Percentiles rank a stretch among this genome's conserved stretches.
Conservation (phyloP, 2,329 filamentous ascomycete species). For the Penicillium sp. region DNA sequence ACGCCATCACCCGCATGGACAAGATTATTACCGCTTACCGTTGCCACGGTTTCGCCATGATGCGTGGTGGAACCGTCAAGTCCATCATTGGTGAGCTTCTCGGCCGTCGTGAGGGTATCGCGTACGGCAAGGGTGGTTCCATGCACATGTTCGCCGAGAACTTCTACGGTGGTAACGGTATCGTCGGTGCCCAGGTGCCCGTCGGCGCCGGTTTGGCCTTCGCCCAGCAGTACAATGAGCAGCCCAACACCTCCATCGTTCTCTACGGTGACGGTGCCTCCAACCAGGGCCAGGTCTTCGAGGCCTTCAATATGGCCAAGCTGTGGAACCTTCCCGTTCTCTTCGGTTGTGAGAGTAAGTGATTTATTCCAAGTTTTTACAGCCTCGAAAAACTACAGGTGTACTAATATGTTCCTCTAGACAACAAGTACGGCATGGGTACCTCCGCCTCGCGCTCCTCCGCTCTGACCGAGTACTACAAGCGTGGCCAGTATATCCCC, state of each 20-base stretch:
- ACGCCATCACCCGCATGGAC: conserved; percentile 86
- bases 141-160: conserved; percentile 99
- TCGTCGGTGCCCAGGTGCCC: conserved; percentile 96
- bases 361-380: neutral
- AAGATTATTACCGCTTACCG: conserved; percentile 97
- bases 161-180: conserved; percentile 99
- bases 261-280: conserved; percentile 97
- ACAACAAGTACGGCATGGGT: conserved; percentile 99
- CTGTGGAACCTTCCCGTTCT: conserved; percentile 95
- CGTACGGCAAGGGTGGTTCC: conserved; percentile 97
- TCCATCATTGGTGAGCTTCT: conserved; percentile 95
- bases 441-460: conserved; percentile 91
- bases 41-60: conserved; percentile 96
- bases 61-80: conserved; percentile 87
- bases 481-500: conserved; percentile 99
- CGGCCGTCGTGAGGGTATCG: conserved; percentile 91
- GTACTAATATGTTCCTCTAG: conserved; percentile 33
- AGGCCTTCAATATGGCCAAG: conserved; percentile 99
- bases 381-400: neutral
- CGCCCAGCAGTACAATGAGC: conserved; percentile 88
- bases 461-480: conserved; percentile 98
- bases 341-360: conserved; percentile 96
- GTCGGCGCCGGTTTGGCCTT: conserved; percentile 96
- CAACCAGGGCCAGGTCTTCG: conserved; percentile 99
- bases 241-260: conserved; percentile 81